These are phyloP conservation scores for Recurvomyces mirabilis DNA, from an alignment of 495 filamentous ascomycete genomes.

Conservation along the genomic window DNA sequence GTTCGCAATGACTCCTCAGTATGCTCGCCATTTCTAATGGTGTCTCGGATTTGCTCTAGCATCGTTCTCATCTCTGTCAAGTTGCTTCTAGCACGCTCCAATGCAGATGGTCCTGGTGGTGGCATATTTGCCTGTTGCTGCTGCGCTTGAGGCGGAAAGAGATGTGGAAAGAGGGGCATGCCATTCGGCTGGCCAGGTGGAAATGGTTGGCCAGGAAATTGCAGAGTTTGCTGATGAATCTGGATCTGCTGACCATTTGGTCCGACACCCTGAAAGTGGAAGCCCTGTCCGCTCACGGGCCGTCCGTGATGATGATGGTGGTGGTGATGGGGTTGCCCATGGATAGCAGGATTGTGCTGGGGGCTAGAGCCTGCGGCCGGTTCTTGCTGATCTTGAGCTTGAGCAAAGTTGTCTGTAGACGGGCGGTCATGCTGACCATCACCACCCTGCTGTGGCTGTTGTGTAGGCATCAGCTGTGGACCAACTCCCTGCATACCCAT, in stretches of 20 bases:
- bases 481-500: constrained; percentile 18
- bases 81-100: constrained; percentile 19
- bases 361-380: too few relatives aligned
- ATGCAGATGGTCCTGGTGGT: constrained; percentile 7
- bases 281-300: constrained; percentile 15
- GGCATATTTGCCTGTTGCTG: constrained; percentile 2
- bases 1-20: too few relatives aligned
- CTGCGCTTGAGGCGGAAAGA: neutral
- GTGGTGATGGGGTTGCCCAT: neutral
- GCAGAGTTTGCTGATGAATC: constrained; percentile 1
- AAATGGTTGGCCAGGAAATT: neutral
- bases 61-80: constrained; percentile 19
- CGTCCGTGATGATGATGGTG: neutral
- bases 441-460: neutral
- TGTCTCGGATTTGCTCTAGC: constrained; percentile 11
- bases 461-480: neutral
- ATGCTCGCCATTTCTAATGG: too few relatives aligned
- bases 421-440: too few relatives aligned
- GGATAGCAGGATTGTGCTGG: too few relatives aligned
- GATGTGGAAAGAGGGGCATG: too few relatives aligned
- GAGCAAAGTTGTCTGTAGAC: too few relatives aligned
- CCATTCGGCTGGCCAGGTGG: too few relatives aligned
- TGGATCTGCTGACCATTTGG: constrained; percentile 7
- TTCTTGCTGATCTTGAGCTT: too few relatives aligned
- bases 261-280: constrained; percentile 15